A percentile compares a stretch with the other conserved stretches of the same genome.
Evolutionary conservation across 441 rosid species (phyloP).

Genomic region (Arabidopsis hybrid): DNA sequence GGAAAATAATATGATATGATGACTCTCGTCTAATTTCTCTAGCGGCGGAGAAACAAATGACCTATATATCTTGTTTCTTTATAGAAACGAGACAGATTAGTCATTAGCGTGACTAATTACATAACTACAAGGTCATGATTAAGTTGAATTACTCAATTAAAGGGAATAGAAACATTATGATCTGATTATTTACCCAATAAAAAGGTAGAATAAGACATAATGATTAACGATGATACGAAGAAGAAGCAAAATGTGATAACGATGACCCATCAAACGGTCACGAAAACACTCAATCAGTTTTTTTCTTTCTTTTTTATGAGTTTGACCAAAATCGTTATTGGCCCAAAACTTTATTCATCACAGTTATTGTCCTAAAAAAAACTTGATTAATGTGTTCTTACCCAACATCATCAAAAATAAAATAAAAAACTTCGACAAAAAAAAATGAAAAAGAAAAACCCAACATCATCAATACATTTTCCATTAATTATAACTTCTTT

Average conservation of each 20-base stretch:
- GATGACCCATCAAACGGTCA: slow-evolving; percentile 44
- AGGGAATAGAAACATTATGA: slow-evolving; percentile 9
- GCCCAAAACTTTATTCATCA: slow-evolving; percentile 31
- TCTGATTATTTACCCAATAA: slow-evolving; percentile 12
- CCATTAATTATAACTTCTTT: slow-evolving; percentile 21
- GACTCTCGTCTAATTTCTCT: background rate
- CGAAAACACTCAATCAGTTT: slow-evolving; percentile 31
- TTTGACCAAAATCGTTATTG: slow-evolving; percentile 39
- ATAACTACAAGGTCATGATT: slow-evolving; percentile 25
- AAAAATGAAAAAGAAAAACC: background rate
- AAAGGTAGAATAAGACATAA: slow-evolving; percentile 38
- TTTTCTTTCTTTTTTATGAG: background rate
- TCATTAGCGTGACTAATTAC: slow-evolving; percentile 2
- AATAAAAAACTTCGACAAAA: no score
- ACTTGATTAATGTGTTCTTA: slow-evolving; percentile 38
- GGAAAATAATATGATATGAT: background rate
- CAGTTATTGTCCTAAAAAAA: slow-evolving; percentile 36
- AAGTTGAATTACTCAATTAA: slow-evolving; percentile 9
- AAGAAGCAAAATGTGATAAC: slow-evolving; percentile 30
- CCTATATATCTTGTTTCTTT: background rate
- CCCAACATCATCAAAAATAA: no score
- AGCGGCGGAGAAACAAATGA: background rate
- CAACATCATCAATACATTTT: slow-evolving; percentile 39
- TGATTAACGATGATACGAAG: slow-evolving; percentile 38
- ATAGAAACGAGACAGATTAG: background rate